Conservation (phyloP, 805 yeast species). For the Suhomyces vadensis region DNA sequence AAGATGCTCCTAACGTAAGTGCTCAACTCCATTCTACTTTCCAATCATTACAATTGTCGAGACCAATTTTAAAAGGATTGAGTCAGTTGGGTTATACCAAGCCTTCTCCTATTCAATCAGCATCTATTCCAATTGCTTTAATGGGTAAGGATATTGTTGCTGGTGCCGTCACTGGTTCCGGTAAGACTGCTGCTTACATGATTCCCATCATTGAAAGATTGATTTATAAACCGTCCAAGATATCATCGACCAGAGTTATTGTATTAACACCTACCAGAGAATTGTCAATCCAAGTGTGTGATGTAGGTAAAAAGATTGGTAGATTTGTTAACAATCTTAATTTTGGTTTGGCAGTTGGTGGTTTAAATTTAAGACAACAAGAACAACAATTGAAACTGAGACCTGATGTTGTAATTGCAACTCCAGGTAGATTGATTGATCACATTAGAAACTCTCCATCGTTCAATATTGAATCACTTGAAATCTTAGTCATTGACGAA, state of each 20-base stretch:
- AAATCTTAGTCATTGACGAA: constrained; percentile 91
- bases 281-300: constrained; percentile 92
- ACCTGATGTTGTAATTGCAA: constrained; percentile 96
- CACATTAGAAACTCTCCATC: constrained; percentile 94
- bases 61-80: constrained; percentile 87
- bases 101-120: constrained; percentile 93
- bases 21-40: constrained; percentile 61
- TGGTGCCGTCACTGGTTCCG: constrained; percentile 99
- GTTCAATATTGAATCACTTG: constrained; percentile 86
- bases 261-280: constrained; percentile 97
- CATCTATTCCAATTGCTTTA: constrained; percentile 90
- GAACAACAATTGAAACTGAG: constrained; percentile 89
- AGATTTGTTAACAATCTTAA: constrained; percentile 71
- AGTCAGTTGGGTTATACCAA: constrained; percentile 76
- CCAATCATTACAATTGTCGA: constrained; percentile 75
- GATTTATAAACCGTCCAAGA: constrained; percentile 80
- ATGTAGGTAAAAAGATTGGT: constrained; percentile 85
- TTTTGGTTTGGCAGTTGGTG: constrained; percentile 98
- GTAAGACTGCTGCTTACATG: constrained; percentile 98
- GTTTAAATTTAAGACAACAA: constrained; percentile 90
- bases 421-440: constrained; percentile 98
- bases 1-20: constrained; percentile 45
- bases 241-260: constrained; percentile 86
- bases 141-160: constrained; percentile 96
- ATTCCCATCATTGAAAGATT: constrained; percentile 93